Base-by-base conservation (phyloP, 441 rosid genomes). In the Pelargonium fulgidum region DNA sequence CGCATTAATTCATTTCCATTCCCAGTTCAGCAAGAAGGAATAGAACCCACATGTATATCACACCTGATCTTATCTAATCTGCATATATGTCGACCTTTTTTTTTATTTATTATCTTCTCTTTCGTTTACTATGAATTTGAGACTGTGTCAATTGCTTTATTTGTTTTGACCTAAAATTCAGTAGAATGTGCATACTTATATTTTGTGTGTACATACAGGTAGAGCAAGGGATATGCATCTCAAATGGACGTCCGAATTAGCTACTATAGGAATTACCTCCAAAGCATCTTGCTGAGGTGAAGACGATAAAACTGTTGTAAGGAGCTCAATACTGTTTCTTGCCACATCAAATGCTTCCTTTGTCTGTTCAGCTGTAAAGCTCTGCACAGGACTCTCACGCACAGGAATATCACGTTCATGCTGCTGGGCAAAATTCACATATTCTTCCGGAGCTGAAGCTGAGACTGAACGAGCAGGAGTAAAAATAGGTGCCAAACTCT, bases 271-370 rank as follows among this genome's bases (percentile, higher is more conserved):
- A 68, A 69, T 48, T 84, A 92, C 98, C 89, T 86, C 64, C 54
- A 85, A 75, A 72, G 76, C 91, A 71, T 93, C 94, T 74, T 85
- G 93, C 42, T 86, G 83, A 13, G 91, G 88, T 26, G 97, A 89
- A 69, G 96, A 87, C 39, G 93, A 85, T 78, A 93, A 70, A 70
- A 91, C 91, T 4, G 93, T 86, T 0, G 87, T 64, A 56, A 93
- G 92, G 82, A 93, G 96, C 78, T 91, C 94, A 14, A 91, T 82
- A 72, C 87, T 83, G 82, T 93, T 93, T 79, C 92, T 88, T 39
- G 98, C 96, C 68, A 91, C 90, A 73, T 89, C 90, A 78, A 93
- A 89, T 74, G 94, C 89, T 81, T 93, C 98, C 76, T 87, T 93
- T 1, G 82, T 85, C 80, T 89, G 90, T 77, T 91, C 99, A 76